phyloP scores from a whole-genome alignment of 768 basidiomycete genomes.

The Lactarius hatsudake region DNA sequence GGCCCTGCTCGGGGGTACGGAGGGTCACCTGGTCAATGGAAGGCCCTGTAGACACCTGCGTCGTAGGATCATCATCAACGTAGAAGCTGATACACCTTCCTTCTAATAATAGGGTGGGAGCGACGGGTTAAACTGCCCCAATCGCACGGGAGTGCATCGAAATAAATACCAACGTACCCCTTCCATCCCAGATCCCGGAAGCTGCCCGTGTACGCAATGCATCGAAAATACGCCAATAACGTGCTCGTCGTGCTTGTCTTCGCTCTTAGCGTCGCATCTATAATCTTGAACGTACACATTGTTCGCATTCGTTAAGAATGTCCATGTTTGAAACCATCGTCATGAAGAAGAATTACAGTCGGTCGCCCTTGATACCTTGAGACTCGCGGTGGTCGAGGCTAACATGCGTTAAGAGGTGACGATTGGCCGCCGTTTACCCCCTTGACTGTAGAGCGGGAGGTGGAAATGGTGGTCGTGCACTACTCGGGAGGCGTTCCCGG shows the following conservation, averaged over 20 bases:
- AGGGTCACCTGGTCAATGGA: neutral
- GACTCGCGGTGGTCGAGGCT: neutral
- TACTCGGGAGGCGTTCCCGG: neutral
- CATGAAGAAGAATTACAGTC: slow-evolving; percentile 12
- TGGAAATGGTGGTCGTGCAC: slow-evolving; percentile 17
- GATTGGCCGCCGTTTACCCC: slow-evolving; percentile 5
- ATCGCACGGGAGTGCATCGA: neutral
- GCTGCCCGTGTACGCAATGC: neutral
- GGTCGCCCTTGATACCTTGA: neutral
- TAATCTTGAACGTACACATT: slow-evolving; percentile 1
- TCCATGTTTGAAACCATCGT: neutral
- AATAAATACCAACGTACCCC: neutral
- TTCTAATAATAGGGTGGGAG: neutral
- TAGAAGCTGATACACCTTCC: neutral
- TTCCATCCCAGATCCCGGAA: neutral
- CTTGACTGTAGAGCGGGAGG: neutral
- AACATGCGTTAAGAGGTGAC: neutral
- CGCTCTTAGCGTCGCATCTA: slow-evolving; percentile 6
- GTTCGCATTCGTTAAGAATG: neutral
- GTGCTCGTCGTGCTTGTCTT: neutral
- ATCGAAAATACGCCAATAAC: neutral
- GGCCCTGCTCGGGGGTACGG: neutral
- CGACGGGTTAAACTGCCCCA: neutral
- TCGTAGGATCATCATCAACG: neutral
- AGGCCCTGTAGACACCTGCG: neutral